Evolutionary conservation across 129 eudicot genomes (phyloP), one percentile per base, ranked within the genome.

Genomic region (Chrysanthemum seticuspe): DNA sequence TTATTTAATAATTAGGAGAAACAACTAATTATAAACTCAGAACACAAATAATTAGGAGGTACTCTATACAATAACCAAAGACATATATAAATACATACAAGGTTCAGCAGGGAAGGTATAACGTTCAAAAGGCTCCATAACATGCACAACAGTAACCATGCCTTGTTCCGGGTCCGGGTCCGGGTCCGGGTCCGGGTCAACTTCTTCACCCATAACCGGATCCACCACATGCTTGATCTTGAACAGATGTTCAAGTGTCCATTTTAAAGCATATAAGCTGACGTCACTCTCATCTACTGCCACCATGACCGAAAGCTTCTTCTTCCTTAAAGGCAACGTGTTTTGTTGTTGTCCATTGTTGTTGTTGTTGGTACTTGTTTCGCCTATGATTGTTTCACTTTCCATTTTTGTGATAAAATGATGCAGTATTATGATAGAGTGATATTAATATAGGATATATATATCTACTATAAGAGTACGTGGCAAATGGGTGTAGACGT

Each of bases 261-360:
- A 89, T 14, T 70, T 71, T 5, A 89, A 83, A 7, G 90, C 90
- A 48, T 86, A 78, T 62, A 89, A 80, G 59, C 96, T 87, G n/a
- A 44, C 74, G 10, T 89, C 88, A 64, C 96, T 84, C 53, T 84
- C 92, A 64, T 89, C 92, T 1, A 87, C 23, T 6, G 89, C 92
- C 73, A 89, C 90, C 86, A 89, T 34, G 13, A 87, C 86, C 29
- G 71, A 80, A 80, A 80, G 71, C 62, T 49, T 21, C 79, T 72
- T 80, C 40, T 71, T 48, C 67, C 53, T 36, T 36, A 36, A 6
- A 6, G 9, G 9, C 45, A 6, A 9, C 45, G 45, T 36, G 45
- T 6, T 36, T 36, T 6, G 45, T 36, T 36, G 45, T 36, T 36
- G 45, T 36, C 9, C 9, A 5, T 5, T 5, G 7, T 36, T 36